Percentiles rank a stretch among this genome's conserved stretches.
phyloP scores from a whole-genome alignment of 2,329 filamentous ascomycete genomes.

The Orbilia javanica region DNA sequence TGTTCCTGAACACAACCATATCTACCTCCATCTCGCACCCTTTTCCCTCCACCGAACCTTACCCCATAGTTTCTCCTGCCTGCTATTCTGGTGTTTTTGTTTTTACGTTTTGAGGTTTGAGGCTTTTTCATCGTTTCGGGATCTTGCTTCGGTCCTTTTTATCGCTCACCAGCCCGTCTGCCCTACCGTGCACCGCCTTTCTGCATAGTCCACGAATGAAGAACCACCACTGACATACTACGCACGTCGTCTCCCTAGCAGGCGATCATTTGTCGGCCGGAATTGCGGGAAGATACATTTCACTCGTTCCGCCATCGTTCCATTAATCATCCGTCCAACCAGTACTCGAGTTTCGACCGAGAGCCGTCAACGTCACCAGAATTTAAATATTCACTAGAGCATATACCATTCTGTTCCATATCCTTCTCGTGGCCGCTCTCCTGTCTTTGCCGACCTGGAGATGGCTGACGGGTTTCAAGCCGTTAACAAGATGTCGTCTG shows the following conservation, averaged over 20 bases:
- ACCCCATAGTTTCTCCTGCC: conserved; percentile 6
- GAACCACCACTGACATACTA: conserved; percentile 44
- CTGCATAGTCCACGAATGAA: conserved; percentile 54
- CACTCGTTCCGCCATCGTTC: conserved; percentile 5
- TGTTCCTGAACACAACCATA: conserved; percentile 58
- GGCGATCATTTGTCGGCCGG: conserved; percentile 54
- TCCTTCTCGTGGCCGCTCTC: conserved; percentile 32
- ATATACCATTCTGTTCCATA: no score
- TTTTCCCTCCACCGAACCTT: conserved; percentile 7
- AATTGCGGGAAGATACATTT: conserved; percentile 54
- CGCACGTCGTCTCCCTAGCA: conserved; percentile 42
- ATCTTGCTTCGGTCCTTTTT: conserved; percentile 33
- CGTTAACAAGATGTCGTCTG: conserved; percentile 57
- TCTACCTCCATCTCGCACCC: conserved; percentile 49
- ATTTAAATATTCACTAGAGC: neutral
- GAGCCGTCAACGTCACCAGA: conserved; percentile 3
- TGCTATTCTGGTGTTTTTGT: conserved; percentile 22
- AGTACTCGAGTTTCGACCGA: conserved; percentile 18
- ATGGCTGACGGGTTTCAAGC: conserved; percentile 58
- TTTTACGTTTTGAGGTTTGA: conserved; percentile 53
- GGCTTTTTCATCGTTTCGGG: conserved; percentile 56
- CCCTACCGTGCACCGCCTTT: conserved; percentile 40
- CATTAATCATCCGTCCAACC: conserved; percentile 9
- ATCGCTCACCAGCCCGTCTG: conserved; percentile 42
- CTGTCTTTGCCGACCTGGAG: conserved; percentile 38